Base-by-base conservation (phyloP, 345 rosid genomes). In the Salix suchowensis region DNA sequence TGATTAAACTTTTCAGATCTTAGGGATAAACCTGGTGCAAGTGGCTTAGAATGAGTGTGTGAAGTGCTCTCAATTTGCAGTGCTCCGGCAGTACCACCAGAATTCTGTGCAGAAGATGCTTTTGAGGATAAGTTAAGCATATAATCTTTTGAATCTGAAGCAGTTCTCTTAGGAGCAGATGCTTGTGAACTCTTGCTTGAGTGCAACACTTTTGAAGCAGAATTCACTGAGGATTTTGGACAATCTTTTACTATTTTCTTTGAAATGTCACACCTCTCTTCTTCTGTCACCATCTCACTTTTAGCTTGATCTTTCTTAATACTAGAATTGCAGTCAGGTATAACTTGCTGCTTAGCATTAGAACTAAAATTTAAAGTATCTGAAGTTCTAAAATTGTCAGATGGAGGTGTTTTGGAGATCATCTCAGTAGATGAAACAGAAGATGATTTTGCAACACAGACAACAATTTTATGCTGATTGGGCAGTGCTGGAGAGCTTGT, bases 1-100 rank as follows among this genome's bases (percentile, higher is more conserved):
- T 90, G 90, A 79, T 75, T 83, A 69, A 78, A 80, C 87, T 91
- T 94, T 79, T 91, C 98, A 84, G 87, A 79, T 86, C 84, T 90
- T 65, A 72, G 84, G 65, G 80, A 83, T 66, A 88, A 78, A 75
- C 85, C 89, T 61, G 92, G 82, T 65, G 79, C 73, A 74, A 83
- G 30, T 26, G 74, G 71, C 83, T 87, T 93, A 67, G 70, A 78
- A 65, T 88, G 89, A 39, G 79, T 76, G 46, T 67, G 85, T 37
- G 86, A 80, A 67, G 79, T 30, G 64, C 79, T 44, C 74, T 84
- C 89, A 83, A 72, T 84, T 75, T 79, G 87, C 77, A 74, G 66
- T 37, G 86, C 76, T 65, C 80, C 84, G 15, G 83, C 65, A 75
- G 86, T 77, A 76, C 89, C 94, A 37, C 83, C 74, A 70, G 96